phyloP scores from a whole-genome alignment of 2,329 filamentous ascomycete genomes.

The Septoria linicola region DNA sequence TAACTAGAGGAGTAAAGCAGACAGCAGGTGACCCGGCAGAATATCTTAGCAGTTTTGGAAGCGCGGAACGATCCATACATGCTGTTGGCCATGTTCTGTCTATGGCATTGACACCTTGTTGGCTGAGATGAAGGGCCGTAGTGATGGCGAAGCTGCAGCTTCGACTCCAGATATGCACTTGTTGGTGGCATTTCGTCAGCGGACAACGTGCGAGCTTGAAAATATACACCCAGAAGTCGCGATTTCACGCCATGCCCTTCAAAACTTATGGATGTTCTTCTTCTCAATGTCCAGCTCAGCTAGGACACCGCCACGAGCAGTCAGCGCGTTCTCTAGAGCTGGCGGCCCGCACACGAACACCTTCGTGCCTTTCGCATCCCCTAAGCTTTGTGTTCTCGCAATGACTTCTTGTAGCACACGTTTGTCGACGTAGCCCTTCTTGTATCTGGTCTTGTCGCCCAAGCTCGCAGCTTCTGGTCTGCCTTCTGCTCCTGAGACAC shows the following conservation, averaged over 20 bases:
- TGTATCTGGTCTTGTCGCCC: slow-evolving; percentile 42
- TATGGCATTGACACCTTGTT: no score
- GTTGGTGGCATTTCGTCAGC: no score
- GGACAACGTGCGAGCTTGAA: no score
- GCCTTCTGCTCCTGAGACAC: slow-evolving; percentile 51
- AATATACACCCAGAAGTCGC: no score
- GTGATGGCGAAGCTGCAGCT: neutral
- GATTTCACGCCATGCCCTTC: no score
- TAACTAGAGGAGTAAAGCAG: no score
- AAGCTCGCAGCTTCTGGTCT: slow-evolving; percentile 25
- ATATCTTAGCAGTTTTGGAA: no score
- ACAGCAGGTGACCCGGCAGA: no score
- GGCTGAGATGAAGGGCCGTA: no score
- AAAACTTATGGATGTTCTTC: slow-evolving; percentile 60
- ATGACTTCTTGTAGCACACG: slow-evolving; percentile 56
- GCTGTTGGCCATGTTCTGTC: no score
- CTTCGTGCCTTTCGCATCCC: slow-evolving; percentile 49
- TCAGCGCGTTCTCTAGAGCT: slow-evolving; percentile 60
- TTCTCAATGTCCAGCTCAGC: slow-evolving; percentile 58
- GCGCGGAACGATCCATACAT: no score
- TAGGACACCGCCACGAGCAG: slow-evolving; percentile 56
- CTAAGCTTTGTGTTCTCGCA: slow-evolving; percentile 34
- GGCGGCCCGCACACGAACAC: slow-evolving; percentile 70
- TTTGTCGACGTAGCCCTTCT: slow-evolving; percentile 59
- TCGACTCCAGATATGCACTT: no score